Conservation (phyloP, 495 filamentous ascomycete species). For the Penicillium coprophilum region DNA sequence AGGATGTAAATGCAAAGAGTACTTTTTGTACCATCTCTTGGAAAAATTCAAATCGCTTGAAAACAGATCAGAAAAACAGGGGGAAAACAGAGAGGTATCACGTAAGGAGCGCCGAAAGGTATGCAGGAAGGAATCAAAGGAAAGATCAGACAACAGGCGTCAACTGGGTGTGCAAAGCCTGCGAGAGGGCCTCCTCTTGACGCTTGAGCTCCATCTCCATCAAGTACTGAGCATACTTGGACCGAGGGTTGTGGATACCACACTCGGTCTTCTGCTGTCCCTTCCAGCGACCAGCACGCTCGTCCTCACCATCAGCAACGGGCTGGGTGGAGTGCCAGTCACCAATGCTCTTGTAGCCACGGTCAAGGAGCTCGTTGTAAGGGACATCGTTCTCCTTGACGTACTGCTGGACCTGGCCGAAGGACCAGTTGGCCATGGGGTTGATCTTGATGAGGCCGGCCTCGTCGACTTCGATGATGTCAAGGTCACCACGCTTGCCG, state of each 20-base stretch:
- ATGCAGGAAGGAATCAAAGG: constrained; percentile 20
- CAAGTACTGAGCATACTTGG: constrained; percentile 84
- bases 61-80: neutral
- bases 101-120: constrained; percentile 22
- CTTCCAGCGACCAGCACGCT: constrained; percentile 97
- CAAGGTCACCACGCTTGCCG: constrained; percentile 83
- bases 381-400: constrained; percentile 82
- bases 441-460: constrained; percentile 96
- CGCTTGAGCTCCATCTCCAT: constrained; percentile 70
- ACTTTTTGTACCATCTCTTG: constrained; percentile 11
- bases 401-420: constrained; percentile 85
- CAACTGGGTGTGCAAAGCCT: constrained; percentile 42
- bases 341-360: constrained; percentile 93
- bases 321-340: constrained; percentile 98
- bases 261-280: constrained; percentile 94
- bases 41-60: constrained; percentile 12
- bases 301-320: constrained; percentile 86
- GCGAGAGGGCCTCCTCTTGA: constrained; percentile 58
- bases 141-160: constrained; percentile 24
- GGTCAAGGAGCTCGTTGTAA: constrained; percentile 88
- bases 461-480: constrained; percentile 90
- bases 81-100: constrained; percentile 21
- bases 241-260: constrained; percentile 95
- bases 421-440: constrained; percentile 95
- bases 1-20: constrained; percentile 6